Evolutionary conservation across 73 alveolate genomes (phyloP).

Genomic region (Paraurostyla sp.): DNA sequence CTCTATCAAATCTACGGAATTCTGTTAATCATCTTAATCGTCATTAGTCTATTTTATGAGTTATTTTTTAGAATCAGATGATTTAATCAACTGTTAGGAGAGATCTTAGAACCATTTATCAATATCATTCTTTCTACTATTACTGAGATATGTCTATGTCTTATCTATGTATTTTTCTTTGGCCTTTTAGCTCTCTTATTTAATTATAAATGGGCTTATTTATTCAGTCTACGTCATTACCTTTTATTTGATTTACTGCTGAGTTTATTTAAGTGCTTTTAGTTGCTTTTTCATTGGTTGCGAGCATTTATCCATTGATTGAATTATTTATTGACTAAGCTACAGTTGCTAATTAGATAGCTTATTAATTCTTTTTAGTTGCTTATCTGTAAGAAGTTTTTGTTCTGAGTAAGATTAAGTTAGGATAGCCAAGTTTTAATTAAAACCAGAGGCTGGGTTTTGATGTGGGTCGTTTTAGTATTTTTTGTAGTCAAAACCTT

Average conservation of each 20-base stretch:
- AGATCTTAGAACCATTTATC: not conserved
- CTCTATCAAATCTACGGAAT: not conserved
- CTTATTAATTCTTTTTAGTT: not conserved
- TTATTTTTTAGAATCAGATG: not conserved
- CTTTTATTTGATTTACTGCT: not conserved
- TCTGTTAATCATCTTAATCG: not conserved
- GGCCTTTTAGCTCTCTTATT: not conserved
- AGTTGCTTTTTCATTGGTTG: slow-evolving; percentile 10
- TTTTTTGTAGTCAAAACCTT: not conserved
- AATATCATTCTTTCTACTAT: not conserved
- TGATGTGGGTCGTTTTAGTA: not conserved
- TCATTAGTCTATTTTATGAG: not conserved
- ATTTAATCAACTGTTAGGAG: not conserved
- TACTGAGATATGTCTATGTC: not conserved
- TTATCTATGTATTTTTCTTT: not conserved
- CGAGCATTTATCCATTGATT: not conserved
- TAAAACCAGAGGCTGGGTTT: not conserved
- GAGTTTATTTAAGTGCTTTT: not conserved
- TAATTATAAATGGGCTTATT: slow-evolving; percentile 2
- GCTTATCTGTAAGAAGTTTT: slow-evolving; percentile 9
- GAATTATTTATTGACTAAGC: not conserved
- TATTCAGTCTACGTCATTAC: not conserved
- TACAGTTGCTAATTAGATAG: slow-evolving; percentile 12
- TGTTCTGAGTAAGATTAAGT: too few relatives aligned
- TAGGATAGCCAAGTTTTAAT: not conserved